phyloP scores from a whole-genome alignment of 345 rosid species.

The Syzygium oleosum region DNA sequence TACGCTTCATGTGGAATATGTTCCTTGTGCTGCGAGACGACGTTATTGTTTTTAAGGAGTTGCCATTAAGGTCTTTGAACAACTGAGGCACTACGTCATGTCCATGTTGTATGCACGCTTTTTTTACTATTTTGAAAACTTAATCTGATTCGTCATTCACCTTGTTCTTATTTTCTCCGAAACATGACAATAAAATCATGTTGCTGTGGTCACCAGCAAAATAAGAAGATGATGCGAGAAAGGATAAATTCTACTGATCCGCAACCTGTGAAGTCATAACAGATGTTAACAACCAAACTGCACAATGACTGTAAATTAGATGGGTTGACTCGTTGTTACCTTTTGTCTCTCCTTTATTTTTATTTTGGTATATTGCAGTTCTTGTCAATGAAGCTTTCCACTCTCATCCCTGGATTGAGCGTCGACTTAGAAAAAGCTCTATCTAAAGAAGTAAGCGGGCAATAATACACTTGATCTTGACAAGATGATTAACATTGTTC shows the following conservation, averaged over 20 bases:
- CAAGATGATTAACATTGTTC: neutral
- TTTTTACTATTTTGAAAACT: neutral
- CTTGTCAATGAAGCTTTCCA: constrained; percentile 94
- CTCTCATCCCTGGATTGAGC: constrained; percentile 78
- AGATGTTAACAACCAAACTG: neutral
- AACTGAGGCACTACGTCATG: neutral
- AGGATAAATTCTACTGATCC: neutral
- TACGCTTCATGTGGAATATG: constrained; percentile 16
- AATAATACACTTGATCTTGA: neutral
- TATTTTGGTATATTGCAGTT: constrained; percentile 37
- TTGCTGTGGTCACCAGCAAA: neutral
- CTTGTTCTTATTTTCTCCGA: neutral
- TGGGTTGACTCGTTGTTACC: neutral
- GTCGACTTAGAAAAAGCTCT: constrained; percentile 64
- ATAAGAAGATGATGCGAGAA: neutral
- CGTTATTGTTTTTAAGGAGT: neutral
- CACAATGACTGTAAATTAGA: neutral
- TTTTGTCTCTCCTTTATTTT: neutral
- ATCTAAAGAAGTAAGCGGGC: constrained; percentile 66
- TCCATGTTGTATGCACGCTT: neutral
- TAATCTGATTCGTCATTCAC: neutral
- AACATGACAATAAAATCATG: neutral
- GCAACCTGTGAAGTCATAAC: neutral
- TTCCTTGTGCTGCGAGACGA: neutral
- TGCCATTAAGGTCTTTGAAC: neutral